Conservation (phyloP, 371 early-diverging fungal genomes). For the Mortierella sp. region DNA sequence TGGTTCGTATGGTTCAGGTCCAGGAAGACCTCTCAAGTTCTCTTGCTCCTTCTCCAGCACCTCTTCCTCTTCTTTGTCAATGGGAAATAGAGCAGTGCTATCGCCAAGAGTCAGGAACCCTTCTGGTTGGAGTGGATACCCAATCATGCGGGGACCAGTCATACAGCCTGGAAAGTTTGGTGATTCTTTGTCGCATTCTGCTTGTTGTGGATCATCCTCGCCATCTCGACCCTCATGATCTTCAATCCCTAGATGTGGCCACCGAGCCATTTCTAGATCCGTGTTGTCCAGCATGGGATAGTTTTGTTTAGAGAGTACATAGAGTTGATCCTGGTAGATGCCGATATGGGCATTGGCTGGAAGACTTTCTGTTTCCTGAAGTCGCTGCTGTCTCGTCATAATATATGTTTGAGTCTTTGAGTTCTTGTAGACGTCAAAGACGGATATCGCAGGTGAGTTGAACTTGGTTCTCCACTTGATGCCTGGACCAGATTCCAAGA, state of each 20-base stretch:
- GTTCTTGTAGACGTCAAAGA: constrained; percentile 34
- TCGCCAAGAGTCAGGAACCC: constrained; percentile 10
- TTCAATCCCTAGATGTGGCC: constrained; percentile 21
- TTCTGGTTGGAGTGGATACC: constrained; percentile 17
- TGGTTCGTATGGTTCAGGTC: constrained; percentile 7
- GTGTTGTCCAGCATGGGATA: constrained; percentile 20
- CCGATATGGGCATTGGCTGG: constrained; percentile 29
- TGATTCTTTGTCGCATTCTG: constrained; percentile 17
- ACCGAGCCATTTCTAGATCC: background rate
- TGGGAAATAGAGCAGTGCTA: background rate
- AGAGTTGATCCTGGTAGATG: constrained; percentile 29
- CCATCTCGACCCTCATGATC: background rate
- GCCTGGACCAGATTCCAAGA: background rate
- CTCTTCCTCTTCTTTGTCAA: background rate
- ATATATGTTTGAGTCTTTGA: background rate
- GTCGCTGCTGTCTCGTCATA: constrained; percentile 24
- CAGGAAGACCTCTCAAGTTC: background rate
- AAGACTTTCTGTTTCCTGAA: background rate
- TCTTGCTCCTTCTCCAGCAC: background rate
- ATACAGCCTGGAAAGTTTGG: constrained; percentile 32
- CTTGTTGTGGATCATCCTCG: background rate
- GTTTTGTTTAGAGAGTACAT: constrained; percentile 40
- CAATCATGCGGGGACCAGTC: constrained; percentile 26
- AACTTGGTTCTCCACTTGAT: constrained; percentile 23
- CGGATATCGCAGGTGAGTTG: constrained; percentile 33